A percentile compares a stretch with the other conserved stretches of the same genome.
Evolutionary conservation across 2,329 filamentous ascomycete genomes (phyloP).

Genomic region (Pyrenophora tritici-repentis): DNA sequence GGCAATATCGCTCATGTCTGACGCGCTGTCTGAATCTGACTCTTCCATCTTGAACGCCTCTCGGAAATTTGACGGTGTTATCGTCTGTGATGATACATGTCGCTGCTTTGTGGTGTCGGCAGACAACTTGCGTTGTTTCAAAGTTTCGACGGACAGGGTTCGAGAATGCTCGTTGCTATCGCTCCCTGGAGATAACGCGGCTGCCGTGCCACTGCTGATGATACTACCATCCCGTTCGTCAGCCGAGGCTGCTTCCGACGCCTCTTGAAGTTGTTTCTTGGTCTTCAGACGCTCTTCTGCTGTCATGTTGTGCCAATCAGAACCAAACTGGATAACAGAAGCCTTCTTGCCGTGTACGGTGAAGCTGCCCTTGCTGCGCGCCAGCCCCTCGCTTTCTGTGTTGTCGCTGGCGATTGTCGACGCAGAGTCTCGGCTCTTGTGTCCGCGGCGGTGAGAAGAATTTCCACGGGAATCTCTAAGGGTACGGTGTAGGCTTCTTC

Average conservation of each 20-base stretch:
- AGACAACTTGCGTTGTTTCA: slow-evolving; percentile 35
- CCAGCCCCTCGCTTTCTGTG: slow-evolving; percentile 68
- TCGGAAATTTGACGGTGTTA: slow-evolving; percentile 39
- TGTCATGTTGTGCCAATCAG: slow-evolving; percentile 73
- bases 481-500: slow-evolving; percentile 86
- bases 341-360: slow-evolving; percentile 98
- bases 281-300: slow-evolving; percentile 48
- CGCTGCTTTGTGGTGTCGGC: slow-evolving; percentile 41
- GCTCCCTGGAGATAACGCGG: slow-evolving; percentile 23
- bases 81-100: slow-evolving; percentile 44
- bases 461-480: slow-evolving; percentile 76
- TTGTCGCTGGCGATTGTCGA: slow-evolving; percentile 60
- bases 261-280: slow-evolving; percentile 45
- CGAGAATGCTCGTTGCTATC: slow-evolving; percentile 26
- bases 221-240: slow-evolving; percentile 37
- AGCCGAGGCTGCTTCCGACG: slow-evolving; percentile 29
- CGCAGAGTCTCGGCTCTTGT: slow-evolving; percentile 75
- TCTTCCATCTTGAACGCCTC: slow-evolving; percentile 29
- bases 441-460: slow-evolving; percentile 69
- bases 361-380: slow-evolving; percentile 84
- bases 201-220: slow-evolving; percentile 31
- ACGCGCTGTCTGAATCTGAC: slow-evolving; percentile 30
- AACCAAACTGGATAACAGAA: slow-evolving; percentile 92
- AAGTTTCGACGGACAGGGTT: slow-evolving; percentile 28
- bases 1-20: slow-evolving; percentile 43